Base-by-base conservation (phyloP, 225 moss, liverwort and hornwort genomes). In the Polytrichum formosum region DNA sequence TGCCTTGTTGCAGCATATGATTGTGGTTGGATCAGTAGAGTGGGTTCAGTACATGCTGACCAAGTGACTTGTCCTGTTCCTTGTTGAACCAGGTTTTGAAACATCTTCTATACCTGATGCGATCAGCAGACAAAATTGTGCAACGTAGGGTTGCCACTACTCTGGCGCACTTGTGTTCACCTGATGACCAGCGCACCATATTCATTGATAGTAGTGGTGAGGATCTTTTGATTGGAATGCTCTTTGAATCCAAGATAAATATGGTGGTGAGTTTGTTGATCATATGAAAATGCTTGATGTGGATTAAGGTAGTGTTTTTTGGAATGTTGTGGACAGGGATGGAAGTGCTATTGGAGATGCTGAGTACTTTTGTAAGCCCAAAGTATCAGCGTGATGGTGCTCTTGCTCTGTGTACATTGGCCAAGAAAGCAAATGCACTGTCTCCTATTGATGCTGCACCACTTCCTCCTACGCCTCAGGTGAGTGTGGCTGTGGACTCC, bases 401-500 rank as follows among this genome's bases (percentile, higher is more conserved):
- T 35, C 78, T 92, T 73, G 97, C 94, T 64, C 76, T 97, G 7
- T 86, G 91, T 82, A 92, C 83, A 86, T 89, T 97, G 73, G 97
- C 97, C n/a, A 92, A 83, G 31, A 97, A 97, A 78, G 92, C 97
- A 64, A 91, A 89, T 67, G 87, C 89, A 17, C 74, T 90, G 9
- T 94, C 94, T 6, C 97, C 97, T 53, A 88, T 97, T 63, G 97
- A 97, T 78, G 89, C 91, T 54, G 91, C 92, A 28, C 93, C 97
- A 54, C 97, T 83, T 70, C 97, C 97, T 77, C 94, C 97, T 66
- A 97, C 94, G 30, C 97, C 97, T 21, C 93, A 97, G 94, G 97
- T 94, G 72, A 70, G 18, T 59, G 30, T 37, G 4, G 9, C 19
- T 6, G 4, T n/a, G 58, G 2, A 58, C 56, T 22, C 7, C n/a